phyloP scores from a whole-genome alignment of 768 basidiomycete genomes.

The Plicaturopsis crispa region DNA sequence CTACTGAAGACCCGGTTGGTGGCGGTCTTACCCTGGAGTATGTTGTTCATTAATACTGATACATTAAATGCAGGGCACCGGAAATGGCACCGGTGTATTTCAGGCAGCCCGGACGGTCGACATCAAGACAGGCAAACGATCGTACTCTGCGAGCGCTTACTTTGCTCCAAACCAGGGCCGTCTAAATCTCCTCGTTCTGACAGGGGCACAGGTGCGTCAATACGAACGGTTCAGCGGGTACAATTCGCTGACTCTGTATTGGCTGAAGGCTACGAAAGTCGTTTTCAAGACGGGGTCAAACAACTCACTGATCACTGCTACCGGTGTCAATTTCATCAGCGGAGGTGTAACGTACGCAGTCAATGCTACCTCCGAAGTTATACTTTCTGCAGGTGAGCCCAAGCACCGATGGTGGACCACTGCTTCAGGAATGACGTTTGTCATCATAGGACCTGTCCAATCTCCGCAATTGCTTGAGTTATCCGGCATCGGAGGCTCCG shows the following conservation, averaged over 20 bases:
- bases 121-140: conserved; percentile 2
- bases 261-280: conserved; percentile 11
- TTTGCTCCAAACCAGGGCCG: conserved; percentile 10
- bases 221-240: too few relatives aligned
- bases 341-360: conserved; percentile 22
- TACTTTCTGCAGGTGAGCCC: conserved; percentile 31
- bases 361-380: conserved; percentile 38
- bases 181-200: conserved; percentile 24
- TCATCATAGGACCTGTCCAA: conserved; percentile 23
- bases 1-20: too few relatives aligned
- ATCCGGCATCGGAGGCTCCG: conserved; percentile 41
- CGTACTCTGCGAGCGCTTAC: conserved; percentile 10
- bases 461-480: conserved; percentile 43
- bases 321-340: conserved; percentile 33
- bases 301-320: conserved; percentile 26
- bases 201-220: conserved; percentile 18
- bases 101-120: conserved; percentile 1
- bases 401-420: too few relatives aligned
- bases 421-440: neutral
- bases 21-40: too few relatives aligned
- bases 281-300: conserved; percentile 7
- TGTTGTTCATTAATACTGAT: too few relatives aligned
- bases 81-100: conserved; percentile 4
- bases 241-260: too few relatives aligned
- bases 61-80: neutral